Percentiles rank a stretch among this genome's conserved stretches.
These are phyloP conservation scores for Phytophthora lateralis DNA, from an alignment of 352 stramenopile species.

Conservation along the genomic window DNA sequence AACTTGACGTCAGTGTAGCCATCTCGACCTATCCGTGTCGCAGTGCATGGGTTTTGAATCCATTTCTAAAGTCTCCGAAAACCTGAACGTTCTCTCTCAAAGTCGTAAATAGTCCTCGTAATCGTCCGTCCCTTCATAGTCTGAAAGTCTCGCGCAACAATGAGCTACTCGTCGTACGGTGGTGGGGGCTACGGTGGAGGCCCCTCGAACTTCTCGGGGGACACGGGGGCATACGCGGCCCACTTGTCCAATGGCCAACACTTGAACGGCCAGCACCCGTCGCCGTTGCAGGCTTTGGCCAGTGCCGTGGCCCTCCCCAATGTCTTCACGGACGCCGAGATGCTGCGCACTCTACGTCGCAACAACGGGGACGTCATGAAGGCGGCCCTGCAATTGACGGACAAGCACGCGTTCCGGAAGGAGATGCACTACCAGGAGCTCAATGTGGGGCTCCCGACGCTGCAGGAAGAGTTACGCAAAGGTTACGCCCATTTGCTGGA, in stretches of 20 bases:
- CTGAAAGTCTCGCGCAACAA: background rate
- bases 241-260: constrained; percentile 34
- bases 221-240: constrained; percentile 39
- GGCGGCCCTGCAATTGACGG: constrained; percentile 66
- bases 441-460: constrained; percentile 59
- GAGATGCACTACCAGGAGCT: constrained; percentile 60
- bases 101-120: background rate
- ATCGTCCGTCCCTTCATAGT: constrained; percentile 7
- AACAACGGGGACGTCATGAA: constrained; percentile 75
- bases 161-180: constrained; percentile 32
- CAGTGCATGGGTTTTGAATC: background rate
- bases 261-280: constrained; percentile 30
- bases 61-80: too few relatives aligned
- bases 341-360: constrained; percentile 64
- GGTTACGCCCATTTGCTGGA: constrained; percentile 79
- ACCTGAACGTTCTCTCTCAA: background rate
- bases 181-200: constrained; percentile 26
- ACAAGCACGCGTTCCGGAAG: constrained; percentile 62
- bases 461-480: constrained; percentile 75
- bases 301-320: constrained; percentile 70
- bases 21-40: background rate
- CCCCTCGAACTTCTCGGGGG: constrained; percentile 16
- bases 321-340: constrained; percentile 57
- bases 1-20: background rate
- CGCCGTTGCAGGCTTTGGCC: constrained; percentile 65